These are phyloP conservation scores for Tolypocladium ovalisporum DNA, from an alignment of 2,329 filamentous ascomycete species.

Conservation along the genomic window DNA sequence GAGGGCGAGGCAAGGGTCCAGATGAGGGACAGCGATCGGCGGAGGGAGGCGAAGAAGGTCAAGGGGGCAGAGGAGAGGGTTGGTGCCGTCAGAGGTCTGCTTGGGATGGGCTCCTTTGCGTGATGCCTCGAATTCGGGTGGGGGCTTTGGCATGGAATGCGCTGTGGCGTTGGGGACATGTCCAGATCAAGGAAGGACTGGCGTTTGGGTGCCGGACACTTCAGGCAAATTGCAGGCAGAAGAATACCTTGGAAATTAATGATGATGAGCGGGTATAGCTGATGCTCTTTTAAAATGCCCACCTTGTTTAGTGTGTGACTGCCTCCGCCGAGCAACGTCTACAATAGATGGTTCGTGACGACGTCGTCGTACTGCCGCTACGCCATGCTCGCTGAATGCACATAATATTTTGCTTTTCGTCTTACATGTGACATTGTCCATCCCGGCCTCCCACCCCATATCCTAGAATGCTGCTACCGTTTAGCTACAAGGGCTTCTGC, in stretches of 20 bases:
- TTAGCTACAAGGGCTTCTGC: constrained; percentile 9
- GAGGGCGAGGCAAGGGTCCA: constrained; percentile 46
- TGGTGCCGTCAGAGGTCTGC: constrained; percentile 45
- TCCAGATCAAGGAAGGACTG: not conserved
- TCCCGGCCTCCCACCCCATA: not conserved
- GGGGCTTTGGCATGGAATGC: not conserved
- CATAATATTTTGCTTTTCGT: not conserved
- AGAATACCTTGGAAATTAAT: not conserved
- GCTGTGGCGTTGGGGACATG: not conserved
- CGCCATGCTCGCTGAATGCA: not conserved
- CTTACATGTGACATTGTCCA: too few relatives aligned
- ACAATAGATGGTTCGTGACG: not conserved
- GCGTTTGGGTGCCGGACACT: not conserved
- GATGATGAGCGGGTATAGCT: not conserved
- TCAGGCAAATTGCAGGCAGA: too few relatives aligned
- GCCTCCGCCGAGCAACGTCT: not conserved
- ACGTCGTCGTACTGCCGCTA: not conserved
- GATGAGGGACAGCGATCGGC: constrained; percentile 44
- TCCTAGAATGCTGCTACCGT: not conserved
- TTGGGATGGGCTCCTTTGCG: constrained; percentile 39
- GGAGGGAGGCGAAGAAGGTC: constrained; percentile 46
- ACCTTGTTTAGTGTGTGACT: not conserved
- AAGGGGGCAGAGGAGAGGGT: constrained; percentile 46
- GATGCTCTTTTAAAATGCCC: not conserved
- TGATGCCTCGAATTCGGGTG: constrained; percentile 6